Evolutionary conservation across 2,329 filamentous ascomycete species (phyloP).

Genomic region (Hymenoscyphus fructigenus): DNA sequence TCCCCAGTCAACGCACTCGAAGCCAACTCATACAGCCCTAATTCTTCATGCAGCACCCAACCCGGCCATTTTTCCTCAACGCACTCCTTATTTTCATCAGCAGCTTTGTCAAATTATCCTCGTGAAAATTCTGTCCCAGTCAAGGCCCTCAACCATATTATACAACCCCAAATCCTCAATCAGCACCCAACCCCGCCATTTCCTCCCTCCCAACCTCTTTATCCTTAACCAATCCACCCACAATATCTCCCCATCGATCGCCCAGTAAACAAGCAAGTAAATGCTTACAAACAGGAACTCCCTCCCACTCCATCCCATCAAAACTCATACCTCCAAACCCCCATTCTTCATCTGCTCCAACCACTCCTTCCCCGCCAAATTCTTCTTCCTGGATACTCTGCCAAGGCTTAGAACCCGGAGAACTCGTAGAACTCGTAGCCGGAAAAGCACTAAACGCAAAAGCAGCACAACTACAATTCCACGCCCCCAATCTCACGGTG

Average conservation of each 20-base stretch:
- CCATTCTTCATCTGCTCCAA: slow-evolving; percentile 22
- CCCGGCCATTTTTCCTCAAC: slow-evolving; percentile 59
- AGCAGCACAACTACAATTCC: slow-evolving; percentile 88
- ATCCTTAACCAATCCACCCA: slow-evolving; percentile 57
- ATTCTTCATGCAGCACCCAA: slow-evolving; percentile 43
- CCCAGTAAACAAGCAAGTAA: slow-evolving; percentile 78
- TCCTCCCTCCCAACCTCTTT: slow-evolving; percentile 60
- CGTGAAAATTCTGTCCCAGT: too few species aligned
- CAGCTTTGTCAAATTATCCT: too few species aligned
- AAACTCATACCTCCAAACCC: slow-evolving; percentile 50
- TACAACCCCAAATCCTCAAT: slow-evolving; percentile 10
- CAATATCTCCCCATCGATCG: slow-evolving; percentile 59
- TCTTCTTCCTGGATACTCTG: not conserved
- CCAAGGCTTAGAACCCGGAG: not conserved
- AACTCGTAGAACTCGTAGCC: not conserved
- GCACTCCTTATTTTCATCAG: too few species aligned
- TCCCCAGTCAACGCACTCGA: not conserved
- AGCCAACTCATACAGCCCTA: not conserved
- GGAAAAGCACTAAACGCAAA: slow-evolving; percentile 75
- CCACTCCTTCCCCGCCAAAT: not conserved
- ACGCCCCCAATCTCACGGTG: slow-evolving; percentile 69
- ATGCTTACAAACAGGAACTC: slow-evolving; percentile 76
- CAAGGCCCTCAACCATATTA: too few species aligned
- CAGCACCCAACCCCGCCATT: slow-evolving; percentile 63
- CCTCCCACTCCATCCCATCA: slow-evolving; percentile 22